These are phyloP conservation scores for Heterobasidion parviporum DNA, from an alignment of 1,284 basidiomycete species.

Conservation along the genomic window DNA sequence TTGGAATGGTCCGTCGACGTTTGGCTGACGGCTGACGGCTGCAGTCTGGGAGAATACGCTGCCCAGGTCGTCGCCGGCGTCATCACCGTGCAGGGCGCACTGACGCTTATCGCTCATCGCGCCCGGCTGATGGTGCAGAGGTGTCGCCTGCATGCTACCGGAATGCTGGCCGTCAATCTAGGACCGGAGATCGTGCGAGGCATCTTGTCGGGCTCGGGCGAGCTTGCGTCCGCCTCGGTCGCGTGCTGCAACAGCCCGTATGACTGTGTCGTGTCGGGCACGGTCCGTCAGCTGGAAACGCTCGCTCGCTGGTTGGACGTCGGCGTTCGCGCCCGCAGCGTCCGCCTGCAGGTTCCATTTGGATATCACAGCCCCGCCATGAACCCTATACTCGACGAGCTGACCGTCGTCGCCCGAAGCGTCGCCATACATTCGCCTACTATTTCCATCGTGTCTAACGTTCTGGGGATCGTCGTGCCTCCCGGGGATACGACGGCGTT, in stretches of 20 bases:
- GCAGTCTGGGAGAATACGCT: slow-evolving; percentile 64
- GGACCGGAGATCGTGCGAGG: slow-evolving; percentile 24
- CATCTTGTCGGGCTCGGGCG: slow-evolving; percentile 24
- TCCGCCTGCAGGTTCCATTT: slow-evolving; percentile 44
- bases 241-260: slow-evolving; percentile 55
- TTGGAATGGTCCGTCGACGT: too few species aligned
- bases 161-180: slow-evolving; percentile 53
- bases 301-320: slow-evolving; percentile 36
- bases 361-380: slow-evolving; percentile 60
- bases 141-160: slow-evolving; percentile 35
- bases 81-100: slow-evolving; percentile 43
- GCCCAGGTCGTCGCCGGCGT: slow-evolving; percentile 53
- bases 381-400: slow-evolving; percentile 41
- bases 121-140: slow-evolving; percentile 43
- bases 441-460: slow-evolving; percentile 53
- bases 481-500: slow-evolving; percentile 44
- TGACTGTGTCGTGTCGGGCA: slow-evolving; percentile 52
- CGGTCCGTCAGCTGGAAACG: slow-evolving; percentile 28
- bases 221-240: slow-evolving; percentile 34
- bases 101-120: slow-evolving; percentile 50
- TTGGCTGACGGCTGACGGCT: not conserved
- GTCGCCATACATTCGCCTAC: slow-evolving; percentile 34
- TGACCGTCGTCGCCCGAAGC: slow-evolving; percentile 29
- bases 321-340: slow-evolving; percentile 27
- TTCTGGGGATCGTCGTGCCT: slow-evolving; percentile 42